phyloP scores from a whole-genome alignment of 2,329 filamentous ascomycete genomes.

The Xylaria polymorpha region DNA sequence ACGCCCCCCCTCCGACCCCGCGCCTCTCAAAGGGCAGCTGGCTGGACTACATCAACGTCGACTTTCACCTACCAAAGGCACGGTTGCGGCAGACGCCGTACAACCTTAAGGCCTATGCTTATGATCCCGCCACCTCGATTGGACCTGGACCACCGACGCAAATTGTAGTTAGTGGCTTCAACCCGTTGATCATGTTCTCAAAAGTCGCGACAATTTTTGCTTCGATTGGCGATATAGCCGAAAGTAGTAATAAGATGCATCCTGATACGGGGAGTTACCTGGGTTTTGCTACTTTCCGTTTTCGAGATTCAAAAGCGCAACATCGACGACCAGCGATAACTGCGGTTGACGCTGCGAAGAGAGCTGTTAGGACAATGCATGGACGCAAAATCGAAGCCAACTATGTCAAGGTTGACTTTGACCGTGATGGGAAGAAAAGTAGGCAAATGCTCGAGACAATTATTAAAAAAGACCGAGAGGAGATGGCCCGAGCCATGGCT shows the following conservation, averaged over 20 bases:
- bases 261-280: constrained; percentile 94
- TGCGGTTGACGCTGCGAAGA: constrained; percentile 83
- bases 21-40: constrained; percentile 77
- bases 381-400: constrained; percentile 83
- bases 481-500: constrained; percentile 56
- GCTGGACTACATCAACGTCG: constrained; percentile 74
- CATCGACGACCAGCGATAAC: constrained; percentile 65
- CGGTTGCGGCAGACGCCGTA: constrained; percentile 80
- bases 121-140: constrained; percentile 84
- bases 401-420: constrained; percentile 84
- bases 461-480: constrained; percentile 75
- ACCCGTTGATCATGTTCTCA: constrained; percentile 84
- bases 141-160: constrained; percentile 91
- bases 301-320: constrained; percentile 75
- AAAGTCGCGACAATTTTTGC: constrained; percentile 82
- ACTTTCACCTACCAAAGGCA: constrained; percentile 76
- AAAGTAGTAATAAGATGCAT: constrained; percentile 94
- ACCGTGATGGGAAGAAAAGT: constrained; percentile 88
- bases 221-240: constrained; percentile 86
- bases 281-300: constrained; percentile 91
- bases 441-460: constrained; percentile 79
- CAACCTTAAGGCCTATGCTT: constrained; percentile 81
- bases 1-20: constrained; percentile 82
- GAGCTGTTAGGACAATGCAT: constrained; percentile 80
- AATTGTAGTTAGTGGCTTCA: constrained; percentile 95